A percentile compares a stretch with the other conserved stretches of the same genome.
These are phyloP conservation scores for Parmelia sp. DNA, from an alignment of 495 filamentous ascomycete genomes.

Conservation along the genomic window DNA sequence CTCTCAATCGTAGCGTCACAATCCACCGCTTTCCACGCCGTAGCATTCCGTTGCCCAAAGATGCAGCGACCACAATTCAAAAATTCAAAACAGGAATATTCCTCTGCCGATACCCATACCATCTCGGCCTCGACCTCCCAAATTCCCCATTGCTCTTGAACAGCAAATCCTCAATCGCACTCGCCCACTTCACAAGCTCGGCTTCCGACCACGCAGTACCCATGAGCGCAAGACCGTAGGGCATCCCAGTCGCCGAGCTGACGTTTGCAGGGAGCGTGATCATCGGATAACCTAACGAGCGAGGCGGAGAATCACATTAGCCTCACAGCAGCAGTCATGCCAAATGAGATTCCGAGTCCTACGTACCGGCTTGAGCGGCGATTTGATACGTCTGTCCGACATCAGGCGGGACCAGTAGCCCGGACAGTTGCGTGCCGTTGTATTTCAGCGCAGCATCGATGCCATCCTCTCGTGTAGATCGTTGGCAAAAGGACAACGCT, in stretches of 20 bases:
- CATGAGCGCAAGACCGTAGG: conserved; percentile 63
- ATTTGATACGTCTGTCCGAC: conserved; percentile 55
- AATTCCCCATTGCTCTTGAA: conserved; percentile 32
- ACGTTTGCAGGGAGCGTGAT: conserved; percentile 60
- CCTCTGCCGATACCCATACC: conserved; percentile 46
- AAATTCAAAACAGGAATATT: conserved; percentile 41
- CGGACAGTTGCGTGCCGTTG: conserved; percentile 46
- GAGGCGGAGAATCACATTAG: conserved; percentile 38
- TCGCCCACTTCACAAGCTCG: conserved; percentile 55
- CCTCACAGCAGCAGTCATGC: too few relatives aligned
- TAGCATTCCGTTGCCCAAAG: too few relatives aligned
- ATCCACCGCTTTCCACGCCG: too few relatives aligned
- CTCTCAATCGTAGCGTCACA: too few relatives aligned
- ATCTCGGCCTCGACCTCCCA: conserved; percentile 44
- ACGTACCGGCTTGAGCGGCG: conserved; percentile 41
- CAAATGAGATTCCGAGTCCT: conserved; percentile 26
- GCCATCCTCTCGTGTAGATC: conserved; percentile 53
- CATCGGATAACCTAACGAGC: conserved; percentile 53
- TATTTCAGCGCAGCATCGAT: conserved; percentile 59
- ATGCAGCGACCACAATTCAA: neutral
- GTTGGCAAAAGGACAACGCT: conserved; percentile 55
- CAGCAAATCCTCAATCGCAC: conserved; percentile 63
- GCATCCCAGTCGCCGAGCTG: conserved; percentile 53
- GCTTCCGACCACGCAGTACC: conserved; percentile 58
- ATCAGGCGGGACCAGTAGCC: conserved; percentile 60